Percentiles rank a stretch among this genome's conserved stretches.
Conservation (phyloP, 805 yeast genomes). For the Candida cerambycidarum region DNA sequence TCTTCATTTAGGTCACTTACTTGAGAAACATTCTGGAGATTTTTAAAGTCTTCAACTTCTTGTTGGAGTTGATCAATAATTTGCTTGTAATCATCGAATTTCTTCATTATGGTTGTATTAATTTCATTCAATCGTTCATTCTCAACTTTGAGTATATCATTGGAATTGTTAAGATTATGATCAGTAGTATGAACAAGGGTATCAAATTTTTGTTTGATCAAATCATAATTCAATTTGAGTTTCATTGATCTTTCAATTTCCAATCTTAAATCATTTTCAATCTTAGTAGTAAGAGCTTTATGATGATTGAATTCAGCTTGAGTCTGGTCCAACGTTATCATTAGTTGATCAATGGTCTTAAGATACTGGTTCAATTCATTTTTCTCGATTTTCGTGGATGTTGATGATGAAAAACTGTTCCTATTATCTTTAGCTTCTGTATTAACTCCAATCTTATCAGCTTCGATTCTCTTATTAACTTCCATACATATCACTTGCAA, state of each 20-base stretch:
- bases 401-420: conserved; percentile 6
- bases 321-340: conserved; percentile 22
- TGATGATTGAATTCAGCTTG: conserved; percentile 22
- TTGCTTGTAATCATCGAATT: conserved; percentile 30
- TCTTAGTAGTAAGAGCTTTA: conserved; percentile 18
- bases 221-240: conserved; percentile 20
- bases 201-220: conserved; percentile 12
- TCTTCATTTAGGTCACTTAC: conserved; percentile 15
- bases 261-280: conserved; percentile 21
- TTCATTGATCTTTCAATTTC: conserved; percentile 24
- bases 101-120: conserved; percentile 22
- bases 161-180: not conserved
- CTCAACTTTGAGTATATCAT: conserved; percentile 15
- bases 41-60: conserved; percentile 31
- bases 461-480: conserved; percentile 16
- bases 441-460: not conserved
- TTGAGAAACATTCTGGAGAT: conserved; percentile 4
- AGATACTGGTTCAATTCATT: conserved; percentile 12
- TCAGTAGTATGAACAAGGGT: conserved; percentile 1
- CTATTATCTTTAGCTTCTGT: too few species aligned
- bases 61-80: conserved; percentile 30
- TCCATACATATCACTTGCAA: conserved; percentile 23
- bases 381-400: conserved; percentile 3
- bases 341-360: conserved; percentile 20
- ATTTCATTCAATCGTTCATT: conserved; percentile 19